Evolutionary conservation across 495 filamentous ascomycete species (phyloP).

Genomic region (Aspergillus coremiiformis): DNA sequence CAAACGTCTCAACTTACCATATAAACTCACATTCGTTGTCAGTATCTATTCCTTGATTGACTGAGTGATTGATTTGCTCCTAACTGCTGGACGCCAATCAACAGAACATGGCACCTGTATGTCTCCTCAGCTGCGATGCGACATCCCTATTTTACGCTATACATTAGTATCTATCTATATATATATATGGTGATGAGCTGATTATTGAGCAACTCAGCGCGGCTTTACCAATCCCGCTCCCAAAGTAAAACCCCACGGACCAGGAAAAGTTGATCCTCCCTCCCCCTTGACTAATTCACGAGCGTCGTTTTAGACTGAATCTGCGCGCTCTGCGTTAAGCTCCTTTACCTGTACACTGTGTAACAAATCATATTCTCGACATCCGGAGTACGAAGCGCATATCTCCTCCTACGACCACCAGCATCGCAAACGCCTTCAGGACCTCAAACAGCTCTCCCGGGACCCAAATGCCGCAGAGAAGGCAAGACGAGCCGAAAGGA

Average conservation of each 20-base stretch:
- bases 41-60: no score
- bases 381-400: slow-evolving; percentile 57
- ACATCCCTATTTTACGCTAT: neutral
- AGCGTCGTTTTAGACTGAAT: slow-evolving; percentile 53
- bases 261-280: neutral
- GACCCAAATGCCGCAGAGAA: slow-evolving; percentile 51
- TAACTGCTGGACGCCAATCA: neutral
- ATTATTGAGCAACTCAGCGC: slow-evolving; percentile 18
- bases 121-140: neutral
- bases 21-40: no score
- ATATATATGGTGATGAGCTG: neutral
- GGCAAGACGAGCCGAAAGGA: slow-evolving; percentile 63
- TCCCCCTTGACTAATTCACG: neutral
- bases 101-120: slow-evolving; percentile 15
- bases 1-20: no score
- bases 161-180: neutral
- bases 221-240: slow-evolving; percentile 46
- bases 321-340: slow-evolving; percentile 78
- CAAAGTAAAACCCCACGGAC: slow-evolving; percentile 27
- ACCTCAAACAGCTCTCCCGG: slow-evolving; percentile 54
- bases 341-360: slow-evolving; percentile 73
- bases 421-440: slow-evolving; percentile 56
- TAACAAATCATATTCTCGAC: slow-evolving; percentile 53
- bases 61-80: neutral
- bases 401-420: slow-evolving; percentile 56